Conservation (phyloP, 1,284 basidiomycete species). For the Tetrapyrgos nigripes region DNA sequence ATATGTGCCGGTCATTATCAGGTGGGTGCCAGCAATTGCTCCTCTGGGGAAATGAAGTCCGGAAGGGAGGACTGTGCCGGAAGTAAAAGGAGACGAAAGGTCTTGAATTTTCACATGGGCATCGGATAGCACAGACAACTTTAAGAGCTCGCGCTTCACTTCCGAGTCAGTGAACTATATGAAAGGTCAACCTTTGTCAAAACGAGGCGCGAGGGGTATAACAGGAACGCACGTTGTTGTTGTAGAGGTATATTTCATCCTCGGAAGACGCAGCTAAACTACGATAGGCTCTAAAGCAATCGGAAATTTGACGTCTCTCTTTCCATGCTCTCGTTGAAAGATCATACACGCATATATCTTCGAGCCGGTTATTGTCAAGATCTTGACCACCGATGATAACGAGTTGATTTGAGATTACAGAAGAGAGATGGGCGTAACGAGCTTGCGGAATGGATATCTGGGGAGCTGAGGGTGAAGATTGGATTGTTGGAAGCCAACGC, state of each 20-base stretch:
- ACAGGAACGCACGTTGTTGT: conserved; percentile 76
- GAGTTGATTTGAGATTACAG: conserved; percentile 80
- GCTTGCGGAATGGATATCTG: conserved; percentile 69
- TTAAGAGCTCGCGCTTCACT: conserved; percentile 92
- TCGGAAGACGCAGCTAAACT: conserved; percentile 84
- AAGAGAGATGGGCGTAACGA: conserved; percentile 91
- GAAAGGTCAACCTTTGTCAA: conserved; percentile 4
- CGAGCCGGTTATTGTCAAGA: conserved; percentile 87
- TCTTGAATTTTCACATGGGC: conserved; percentile 78
- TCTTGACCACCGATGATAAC: conserved; percentile 96
- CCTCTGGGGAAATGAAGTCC: conserved; percentile 94
- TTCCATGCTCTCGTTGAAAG: conserved; percentile 77
- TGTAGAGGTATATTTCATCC: conserved; percentile 80
- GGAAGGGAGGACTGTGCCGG: conserved; percentile 81
- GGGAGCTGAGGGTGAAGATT: conserved; percentile 35
- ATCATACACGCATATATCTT: conserved; percentile 90
- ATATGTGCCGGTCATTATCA: conserved; percentile 91
- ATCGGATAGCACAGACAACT: conserved; percentile 79
- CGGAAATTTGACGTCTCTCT: conserved; percentile 78
- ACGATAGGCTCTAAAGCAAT: conserved; percentile 93
- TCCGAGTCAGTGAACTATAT: conserved; percentile 87
- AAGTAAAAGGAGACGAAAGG: conserved; percentile 79
- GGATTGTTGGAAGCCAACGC: conserved; percentile 71
- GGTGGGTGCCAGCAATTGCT: conserved; percentile 85
- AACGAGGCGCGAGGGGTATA: conserved; percentile 10